These are phyloP conservation scores for Chaetomiaceae sp. DNA, from an alignment of 2,329 filamentous ascomycete species.

Conservation along the genomic window DNA sequence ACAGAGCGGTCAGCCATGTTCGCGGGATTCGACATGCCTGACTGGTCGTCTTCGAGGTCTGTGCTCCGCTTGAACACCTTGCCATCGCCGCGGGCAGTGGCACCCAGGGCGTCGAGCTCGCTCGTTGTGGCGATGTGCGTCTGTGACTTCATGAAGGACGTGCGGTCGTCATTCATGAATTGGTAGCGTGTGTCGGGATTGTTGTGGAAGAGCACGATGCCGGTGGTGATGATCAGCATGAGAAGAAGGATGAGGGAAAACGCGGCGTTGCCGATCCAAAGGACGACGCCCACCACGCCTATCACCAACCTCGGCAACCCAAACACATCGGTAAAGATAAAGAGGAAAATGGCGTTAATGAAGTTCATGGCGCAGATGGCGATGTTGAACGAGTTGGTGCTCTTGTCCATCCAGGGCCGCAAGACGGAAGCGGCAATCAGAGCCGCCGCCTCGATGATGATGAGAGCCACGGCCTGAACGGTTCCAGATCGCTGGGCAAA, in stretches of 20 bases:
- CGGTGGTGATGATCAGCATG: constrained; percentile 65
- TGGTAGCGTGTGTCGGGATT: constrained; percentile 85
- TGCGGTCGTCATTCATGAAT: constrained; percentile 83
- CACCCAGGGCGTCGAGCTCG: constrained; percentile 77
- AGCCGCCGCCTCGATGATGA: constrained; percentile 69
- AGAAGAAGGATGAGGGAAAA: constrained; percentile 73
- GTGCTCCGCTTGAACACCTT: constrained; percentile 56
- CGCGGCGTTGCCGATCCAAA: constrained; percentile 76
- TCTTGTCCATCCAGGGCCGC: constrained; percentile 93
- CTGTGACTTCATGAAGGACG: constrained; percentile 87
- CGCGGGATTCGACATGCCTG: constrained; percentile 56
- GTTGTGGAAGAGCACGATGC: constrained; percentile 70
- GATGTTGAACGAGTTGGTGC: constrained; percentile 87
- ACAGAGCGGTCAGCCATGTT: constrained; percentile 17
- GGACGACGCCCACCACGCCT: constrained; percentile 76
- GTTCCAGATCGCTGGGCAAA: constrained; percentile 63
- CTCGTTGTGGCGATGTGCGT: constrained; percentile 65
- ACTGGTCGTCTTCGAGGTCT: constrained; percentile 68
- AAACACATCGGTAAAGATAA: constrained; percentile 80
- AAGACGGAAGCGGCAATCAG: constrained; percentile 70
- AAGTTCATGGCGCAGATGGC: constrained; percentile 79
- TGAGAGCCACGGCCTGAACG: constrained; percentile 69
- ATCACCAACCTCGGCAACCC: constrained; percentile 72
- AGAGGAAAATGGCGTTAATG: constrained; percentile 72
- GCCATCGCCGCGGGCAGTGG: constrained; percentile 74